Evolutionary conservation across 225 moss, liverwort and hornwort species (phyloP), one percentile per base, ranked within the genome.

Genomic region (Neckera pumila): DNA sequence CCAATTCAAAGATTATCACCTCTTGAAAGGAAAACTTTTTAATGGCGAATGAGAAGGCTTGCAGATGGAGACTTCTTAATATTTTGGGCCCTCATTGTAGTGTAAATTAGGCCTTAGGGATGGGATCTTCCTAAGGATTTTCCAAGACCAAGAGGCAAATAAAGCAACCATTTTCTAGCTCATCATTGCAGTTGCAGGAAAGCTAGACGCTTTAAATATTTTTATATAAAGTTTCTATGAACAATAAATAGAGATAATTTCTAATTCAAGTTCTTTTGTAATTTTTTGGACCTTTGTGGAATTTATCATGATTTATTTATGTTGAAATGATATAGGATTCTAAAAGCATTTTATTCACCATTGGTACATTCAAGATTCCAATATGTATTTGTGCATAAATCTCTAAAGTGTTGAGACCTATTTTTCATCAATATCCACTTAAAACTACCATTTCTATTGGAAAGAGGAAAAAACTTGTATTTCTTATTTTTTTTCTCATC

Each of bases 381-480:
- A 23, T 38, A 38, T 13, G 13, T 69, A 7, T 23, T 7, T 21
- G 3, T 61, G 2, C 6, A 6, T 66, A 11, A 5, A 19, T 5
- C 0, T 0, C 11, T 6, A 36, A 34, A 10, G 21, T 65, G 0
- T 10, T 2, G 9, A 66, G 36, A 5, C 20, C n/a, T 21, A 11
- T 67, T 66, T 11, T 20, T 21, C n/a, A 20, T 21, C 2, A 67
- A 67, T 21, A 36, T 3, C 1, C 6, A 36, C 6, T n/a, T 3
- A 21, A 40, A 70, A 23, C 0, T 23, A 6, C 3, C 14, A 40
- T 40, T 40, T 40, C 40, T 40, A 25, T 13, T 40, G 4, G 4
- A 23, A 69, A 66, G 36, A 66, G 20, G 11, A 66, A 20, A 63
- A 62, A 7, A 15, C 4, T 31, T 17, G 8, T 11, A 47, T 47